Evolutionary conservation across 164 flowering plant genomes (phyloP), one percentile per base, ranked within the genome.

Genomic region (Echeveria elegans): DNA sequence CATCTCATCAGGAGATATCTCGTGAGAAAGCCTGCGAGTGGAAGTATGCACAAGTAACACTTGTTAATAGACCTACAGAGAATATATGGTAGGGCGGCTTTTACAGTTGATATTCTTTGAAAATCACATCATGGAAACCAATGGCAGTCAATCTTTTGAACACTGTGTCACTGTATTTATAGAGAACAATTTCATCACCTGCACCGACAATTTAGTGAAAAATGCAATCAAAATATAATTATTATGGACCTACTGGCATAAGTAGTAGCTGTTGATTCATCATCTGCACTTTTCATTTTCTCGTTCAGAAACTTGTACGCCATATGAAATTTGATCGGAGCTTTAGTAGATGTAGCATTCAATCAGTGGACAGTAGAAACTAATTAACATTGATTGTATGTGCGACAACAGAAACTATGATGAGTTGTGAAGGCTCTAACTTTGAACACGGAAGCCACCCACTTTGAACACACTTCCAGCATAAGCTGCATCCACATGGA

Each of bases 371-470:
- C 0, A 6, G 28, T 30, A 11, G 31, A 45, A 40, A 52, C 52
- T n/a, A n/a, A n/a, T n/a, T 34, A n/a, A n/a, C n/a, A n/a, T n/a
- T n/a, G n/a, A n/a, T n/a, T n/a, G n/a, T n/a, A n/a, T n/a, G n/a
- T n/a, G n/a, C n/a, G n/a, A n/a, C n/a, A n/a, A n/a, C n/a, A n/a
- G n/a, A n/a, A n/a, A n/a, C n/a, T n/a, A 19, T 31, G 26, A 64
- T n/a, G 18, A 50, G 24, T 30, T 9, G 28, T 23, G 65, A 32
- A 64, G 47, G 69, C 34, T n/a, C 78, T 15, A 47, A 82, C 82
- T 74, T 82, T 70, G 85, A 28, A 71, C 85, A 79, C 16, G 82
- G 85, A 77, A 82, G 85, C 85, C 85, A 82, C 60, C 85, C 79
- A 74, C 85, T 79, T 24, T n/a, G n/a, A n/a, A n/a, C n/a, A n/a